phyloP scores from a whole-genome alignment of 306 rosid genomes.

The Canavalia gladiata region DNA sequence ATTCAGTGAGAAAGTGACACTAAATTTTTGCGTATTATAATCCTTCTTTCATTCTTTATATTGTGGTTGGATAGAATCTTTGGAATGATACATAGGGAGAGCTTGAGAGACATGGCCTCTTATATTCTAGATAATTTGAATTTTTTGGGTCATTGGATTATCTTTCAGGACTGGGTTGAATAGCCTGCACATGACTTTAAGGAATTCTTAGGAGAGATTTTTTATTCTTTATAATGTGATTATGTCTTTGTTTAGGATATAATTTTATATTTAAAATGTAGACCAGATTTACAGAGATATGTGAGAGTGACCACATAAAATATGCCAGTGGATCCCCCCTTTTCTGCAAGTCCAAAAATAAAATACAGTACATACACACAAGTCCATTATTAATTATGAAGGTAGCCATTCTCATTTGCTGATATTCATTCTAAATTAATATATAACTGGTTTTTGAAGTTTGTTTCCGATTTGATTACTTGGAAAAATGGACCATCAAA shows the following conservation, averaged over 20 bases:
- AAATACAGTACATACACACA: not conserved
- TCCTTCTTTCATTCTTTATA: not conserved
- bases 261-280: not conserved
- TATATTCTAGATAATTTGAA: constrained; percentile 4
- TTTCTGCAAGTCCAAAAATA: too few species aligned
- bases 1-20: not conserved
- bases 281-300: not conserved
- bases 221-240: not conserved
- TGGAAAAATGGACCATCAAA: constrained; percentile 2
- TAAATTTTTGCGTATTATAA: not conserved
- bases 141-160: not conserved
- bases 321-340: not conserved
- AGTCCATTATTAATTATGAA: not conserved
- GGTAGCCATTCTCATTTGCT: constrained; percentile 15
- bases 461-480: constrained; percentile 28
- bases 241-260: constrained; percentile 9
- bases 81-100: not conserved
- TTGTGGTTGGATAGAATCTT: constrained; percentile 5
- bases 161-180: not conserved
- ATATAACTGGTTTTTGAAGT: constrained; percentile 14
- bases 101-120: not conserved
- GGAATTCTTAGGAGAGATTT: not conserved
- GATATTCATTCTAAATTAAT: constrained; percentile 25
- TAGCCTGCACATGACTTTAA: not conserved
- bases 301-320: not conserved